Evolutionary conservation across 2,329 filamentous ascomycete species (phyloP).

Genomic region (Fusarium tjaetaba): DNA sequence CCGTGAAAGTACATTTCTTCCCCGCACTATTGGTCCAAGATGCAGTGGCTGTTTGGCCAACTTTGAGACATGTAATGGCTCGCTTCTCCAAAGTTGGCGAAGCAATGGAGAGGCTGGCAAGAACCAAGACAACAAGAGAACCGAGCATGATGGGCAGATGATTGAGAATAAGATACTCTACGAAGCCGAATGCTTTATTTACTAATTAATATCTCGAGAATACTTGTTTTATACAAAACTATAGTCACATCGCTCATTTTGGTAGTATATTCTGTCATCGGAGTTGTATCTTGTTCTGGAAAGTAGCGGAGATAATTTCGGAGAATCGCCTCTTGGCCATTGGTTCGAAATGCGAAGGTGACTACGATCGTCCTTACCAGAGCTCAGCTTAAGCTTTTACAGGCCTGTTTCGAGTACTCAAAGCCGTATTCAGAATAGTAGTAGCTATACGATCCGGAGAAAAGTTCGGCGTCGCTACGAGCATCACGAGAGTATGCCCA

Average conservation of each 20-base stretch:
- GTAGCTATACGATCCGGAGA: neutral
- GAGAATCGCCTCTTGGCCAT: neutral
- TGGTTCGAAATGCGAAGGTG: neutral
- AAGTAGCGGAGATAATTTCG: conserved; percentile 36
- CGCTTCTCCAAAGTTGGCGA: conserved; percentile 30
- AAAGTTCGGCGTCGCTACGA: neutral
- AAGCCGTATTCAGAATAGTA: neutral
- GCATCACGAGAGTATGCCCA: neutral
- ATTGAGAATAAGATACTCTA: neutral
- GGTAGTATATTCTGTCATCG: conserved; percentile 33
- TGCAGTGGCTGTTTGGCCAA: conserved; percentile 53
- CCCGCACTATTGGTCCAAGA: conserved; percentile 57
- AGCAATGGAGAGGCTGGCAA: conserved; percentile 14
- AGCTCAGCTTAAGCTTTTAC: neutral
- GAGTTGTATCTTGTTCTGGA: conserved; percentile 27
- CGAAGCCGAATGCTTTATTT: too few relatives aligned
- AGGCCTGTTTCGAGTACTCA: too few relatives aligned
- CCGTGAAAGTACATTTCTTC: conserved; percentile 54
- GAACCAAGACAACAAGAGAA: conserved; percentile 9
- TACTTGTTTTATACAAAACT: conserved; percentile 2
- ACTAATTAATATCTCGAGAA: neutral
- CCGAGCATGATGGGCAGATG: conserved; percentile 3
- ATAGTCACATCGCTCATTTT: neutral
- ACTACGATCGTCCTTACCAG: neutral
- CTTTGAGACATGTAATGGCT: conserved; percentile 34